These are phyloP conservation scores for Rhypophila decipiens DNA, from an alignment of 495 filamentous ascomycete genomes.

Conservation along the genomic window DNA sequence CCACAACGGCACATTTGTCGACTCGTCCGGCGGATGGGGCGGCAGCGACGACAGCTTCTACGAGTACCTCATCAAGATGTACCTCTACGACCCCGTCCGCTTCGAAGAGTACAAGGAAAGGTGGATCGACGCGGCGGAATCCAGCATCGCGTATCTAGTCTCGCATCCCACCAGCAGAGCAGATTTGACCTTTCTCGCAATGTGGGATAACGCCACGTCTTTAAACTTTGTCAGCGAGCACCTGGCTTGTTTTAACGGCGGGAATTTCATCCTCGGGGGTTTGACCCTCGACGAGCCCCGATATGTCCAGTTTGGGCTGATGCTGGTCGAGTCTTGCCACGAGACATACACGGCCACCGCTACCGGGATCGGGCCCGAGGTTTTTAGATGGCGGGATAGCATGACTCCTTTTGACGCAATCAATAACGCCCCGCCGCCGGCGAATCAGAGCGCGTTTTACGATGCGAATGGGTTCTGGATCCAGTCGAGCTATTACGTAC, in stretches of 20 bases:
- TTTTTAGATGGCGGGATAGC: conserved; percentile 61
- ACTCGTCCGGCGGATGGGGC: conserved; percentile 69
- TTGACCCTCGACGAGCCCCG: conserved; percentile 55
- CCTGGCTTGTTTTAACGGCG: conserved; percentile 78
- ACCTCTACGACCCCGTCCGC: conserved; percentile 64
- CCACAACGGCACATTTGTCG: conserved; percentile 56
- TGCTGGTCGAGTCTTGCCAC: conserved; percentile 67
- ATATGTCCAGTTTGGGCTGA: conserved; percentile 69
- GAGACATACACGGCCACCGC: conserved; percentile 62
- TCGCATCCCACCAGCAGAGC: conserved; percentile 65
- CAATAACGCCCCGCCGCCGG: conserved; percentile 36
- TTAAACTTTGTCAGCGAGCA: conserved; percentile 53
- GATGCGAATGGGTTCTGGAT: conserved; percentile 67
- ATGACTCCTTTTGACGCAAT: conserved; percentile 27
- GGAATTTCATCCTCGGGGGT: conserved; percentile 84
- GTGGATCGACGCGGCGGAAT: conserved; percentile 75
- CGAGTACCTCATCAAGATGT: conserved; percentile 95
- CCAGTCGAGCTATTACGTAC: conserved; percentile 51
- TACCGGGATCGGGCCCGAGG: conserved; percentile 75
- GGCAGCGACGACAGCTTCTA: conserved; percentile 81
- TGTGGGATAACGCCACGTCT: conserved; percentile 48
- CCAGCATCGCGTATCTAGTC: conserved; percentile 62
- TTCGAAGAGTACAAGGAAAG: conserved; percentile 61
- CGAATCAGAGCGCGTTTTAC: conserved; percentile 52
- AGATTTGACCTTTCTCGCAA: conserved; percentile 69